Conservation (phyloP, 306 rosid genomes). For the Corylus avellana region DNA sequence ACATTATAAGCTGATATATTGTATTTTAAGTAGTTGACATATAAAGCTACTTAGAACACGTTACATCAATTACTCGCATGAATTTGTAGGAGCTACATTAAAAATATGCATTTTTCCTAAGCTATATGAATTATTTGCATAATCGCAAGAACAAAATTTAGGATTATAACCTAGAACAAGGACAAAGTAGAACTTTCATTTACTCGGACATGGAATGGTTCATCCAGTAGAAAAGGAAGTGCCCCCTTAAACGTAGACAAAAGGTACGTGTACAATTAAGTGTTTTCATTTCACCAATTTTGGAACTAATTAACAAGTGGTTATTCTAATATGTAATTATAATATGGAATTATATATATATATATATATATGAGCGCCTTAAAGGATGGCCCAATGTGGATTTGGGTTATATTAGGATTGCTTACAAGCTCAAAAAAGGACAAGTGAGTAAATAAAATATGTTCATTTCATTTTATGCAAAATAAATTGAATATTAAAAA, state of each 20-base stretch:
- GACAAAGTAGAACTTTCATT: slow-evolving; percentile 71
- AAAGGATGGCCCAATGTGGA: slow-evolving; percentile 48
- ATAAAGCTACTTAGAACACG: too few species aligned
- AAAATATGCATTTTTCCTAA: background rate
- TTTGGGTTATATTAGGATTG: slow-evolving; percentile 53
- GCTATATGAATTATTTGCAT: slow-evolving; percentile 33
- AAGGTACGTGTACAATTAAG: slow-evolving; percentile 40
- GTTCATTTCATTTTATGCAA: too few species aligned
- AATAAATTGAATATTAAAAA: too few species aligned
- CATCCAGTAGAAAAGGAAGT: slow-evolving; percentile 3
- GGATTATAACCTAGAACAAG: slow-evolving; percentile 26
- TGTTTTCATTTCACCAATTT: background rate
- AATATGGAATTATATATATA: too few species aligned
- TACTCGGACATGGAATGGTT: slow-evolving; percentile 40
- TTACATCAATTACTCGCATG: too few species aligned
- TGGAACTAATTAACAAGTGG: background rate
- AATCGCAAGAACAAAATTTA: slow-evolving; percentile 36
- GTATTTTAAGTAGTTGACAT: too few species aligned
- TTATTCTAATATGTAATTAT: background rate
- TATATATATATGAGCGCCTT: slow-evolving; percentile 37
- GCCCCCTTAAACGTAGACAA: slow-evolving; percentile 64
- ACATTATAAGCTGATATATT: too few species aligned
- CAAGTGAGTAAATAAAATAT: slow-evolving; percentile 34
- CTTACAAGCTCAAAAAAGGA: slow-evolving; percentile 46
- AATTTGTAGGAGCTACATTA: too few species aligned